Evolutionary conservation across 2,329 filamentous ascomycete genomes (phyloP).

Genomic region (Apiospora koreana): DNA sequence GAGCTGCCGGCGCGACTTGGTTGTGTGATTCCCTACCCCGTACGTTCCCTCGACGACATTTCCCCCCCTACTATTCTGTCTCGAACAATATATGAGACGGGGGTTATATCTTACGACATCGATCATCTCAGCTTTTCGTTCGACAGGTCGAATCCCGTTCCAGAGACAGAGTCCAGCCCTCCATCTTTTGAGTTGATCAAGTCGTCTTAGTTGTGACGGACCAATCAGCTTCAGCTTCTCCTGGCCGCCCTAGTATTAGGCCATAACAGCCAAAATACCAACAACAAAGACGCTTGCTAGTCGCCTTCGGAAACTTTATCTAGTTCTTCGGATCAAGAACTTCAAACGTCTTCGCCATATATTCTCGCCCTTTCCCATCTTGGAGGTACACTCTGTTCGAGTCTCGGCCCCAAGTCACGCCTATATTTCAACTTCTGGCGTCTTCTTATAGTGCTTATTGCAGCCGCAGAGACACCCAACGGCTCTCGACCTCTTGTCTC

Average conservation of each 20-base stretch:
- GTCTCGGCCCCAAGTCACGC: neutral
- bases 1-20: neutral
- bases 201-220: neutral
- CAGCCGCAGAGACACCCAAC: neutral
- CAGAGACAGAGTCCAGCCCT: neutral
- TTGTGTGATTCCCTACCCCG: neutral
- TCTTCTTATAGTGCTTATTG: neutral
- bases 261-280: neutral
- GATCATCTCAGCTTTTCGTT: neutral
- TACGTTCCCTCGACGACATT: neutral
- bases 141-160: neutral
- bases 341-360: neutral
- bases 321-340: neutral
- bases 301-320: slow-evolving; percentile 2
- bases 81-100: neutral
- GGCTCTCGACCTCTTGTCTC: neutral
- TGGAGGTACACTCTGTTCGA: neutral
- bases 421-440: neutral
- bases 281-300: slow-evolving; percentile 3
- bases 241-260: neutral
- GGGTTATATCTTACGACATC: neutral
- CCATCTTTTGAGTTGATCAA: neutral
- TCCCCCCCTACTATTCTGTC: neutral
- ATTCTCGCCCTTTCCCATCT: neutral
- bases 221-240: slow-evolving; percentile 14